These are phyloP conservation scores for Geotrichum fermentans DNA, from an alignment of 1,139 yeast species.

Conservation along the genomic window DNA sequence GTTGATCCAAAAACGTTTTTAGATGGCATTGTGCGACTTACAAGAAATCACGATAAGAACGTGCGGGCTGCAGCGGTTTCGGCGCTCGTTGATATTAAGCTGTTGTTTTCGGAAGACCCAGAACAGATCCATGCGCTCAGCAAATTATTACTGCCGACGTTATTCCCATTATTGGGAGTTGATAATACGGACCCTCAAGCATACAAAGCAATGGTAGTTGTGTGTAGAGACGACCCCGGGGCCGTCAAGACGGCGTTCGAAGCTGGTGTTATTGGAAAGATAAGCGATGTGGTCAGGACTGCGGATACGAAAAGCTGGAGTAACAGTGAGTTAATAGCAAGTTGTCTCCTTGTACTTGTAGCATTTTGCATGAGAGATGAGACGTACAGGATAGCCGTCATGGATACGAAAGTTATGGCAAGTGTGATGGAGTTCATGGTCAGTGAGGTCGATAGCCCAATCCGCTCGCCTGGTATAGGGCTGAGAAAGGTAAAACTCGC, in stretches of 20 bases:
- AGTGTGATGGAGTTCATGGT: conserved; percentile 31
- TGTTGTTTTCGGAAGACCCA: conserved; percentile 24
- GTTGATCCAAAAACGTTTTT: conserved; percentile 24
- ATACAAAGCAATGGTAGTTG: conserved; percentile 31
- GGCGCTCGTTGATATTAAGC: conserved; percentile 32
- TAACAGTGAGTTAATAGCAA: conserved; percentile 29
- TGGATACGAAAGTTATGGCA: conserved; percentile 34
- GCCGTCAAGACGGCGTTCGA: conserved; percentile 37
- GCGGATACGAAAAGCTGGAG: conserved; percentile 24
- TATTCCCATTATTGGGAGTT: conserved; percentile 33
- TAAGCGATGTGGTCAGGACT: conserved; percentile 27
- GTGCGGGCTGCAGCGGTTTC: conserved; percentile 35
- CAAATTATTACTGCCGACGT: conserved; percentile 34
- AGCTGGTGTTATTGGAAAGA: conserved; percentile 33
- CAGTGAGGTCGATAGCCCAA: conserved; percentile 20
- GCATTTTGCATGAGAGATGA: conserved; percentile 37
- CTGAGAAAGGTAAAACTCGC: conserved; percentile 35
- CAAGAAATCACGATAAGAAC: conserved; percentile 28
- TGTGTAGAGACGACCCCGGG: conserved; percentile 34
- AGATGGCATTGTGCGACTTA: conserved; percentile 27
- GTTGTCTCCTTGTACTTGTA: conserved; percentile 34
- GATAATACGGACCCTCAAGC: conserved; percentile 30
- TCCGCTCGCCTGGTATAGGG: conserved; percentile 20
- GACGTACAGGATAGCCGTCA: conserved; percentile 33
- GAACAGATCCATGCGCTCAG: conserved; percentile 27